Percentiles rank a stretch among this genome's conserved stretches.
Conservation (phyloP, 1,139 yeast genomes). For the Scheffersomyces parashehatae region DNA sequence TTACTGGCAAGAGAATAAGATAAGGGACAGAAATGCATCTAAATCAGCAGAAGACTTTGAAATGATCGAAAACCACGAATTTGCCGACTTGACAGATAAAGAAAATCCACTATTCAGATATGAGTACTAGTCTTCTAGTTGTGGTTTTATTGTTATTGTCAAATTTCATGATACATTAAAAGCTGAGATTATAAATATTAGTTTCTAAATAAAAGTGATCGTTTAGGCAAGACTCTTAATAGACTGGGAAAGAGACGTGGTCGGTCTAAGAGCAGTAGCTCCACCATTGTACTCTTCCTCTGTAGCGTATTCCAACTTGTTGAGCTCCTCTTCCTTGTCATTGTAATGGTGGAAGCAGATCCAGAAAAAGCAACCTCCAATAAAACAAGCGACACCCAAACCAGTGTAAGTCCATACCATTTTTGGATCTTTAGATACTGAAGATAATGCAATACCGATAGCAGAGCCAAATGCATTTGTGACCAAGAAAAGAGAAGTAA, state of each 20-base stretch:
- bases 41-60: conserved; percentile 18
- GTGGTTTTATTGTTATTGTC: too few species aligned
- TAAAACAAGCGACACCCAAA: conserved; percentile 17
- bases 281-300: conserved; percentile 4
- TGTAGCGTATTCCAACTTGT: conserved; percentile 17
- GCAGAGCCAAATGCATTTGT: conserved; percentile 22
- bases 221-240: conserved; percentile 6
- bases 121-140: not conserved
- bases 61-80: conserved; percentile 50
- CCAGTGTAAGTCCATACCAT: conserved; percentile 21
- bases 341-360: conserved; percentile 19
- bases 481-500: conserved; percentile 20
- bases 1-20: conserved; percentile 39
- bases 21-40: conserved; percentile 29
- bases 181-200: too few species aligned
- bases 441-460: conserved; percentile 20
- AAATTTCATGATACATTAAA: too few species aligned
- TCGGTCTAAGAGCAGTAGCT: not conserved
- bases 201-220: too few species aligned
- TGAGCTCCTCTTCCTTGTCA: conserved; percentile 19
- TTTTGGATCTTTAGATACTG: conserved; percentile 18
- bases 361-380: conserved; percentile 20
- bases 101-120: conserved; percentile 68
- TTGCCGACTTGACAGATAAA: conserved; percentile 63
- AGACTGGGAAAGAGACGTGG: conserved; percentile 2